phyloP scores from a whole-genome alignment of 768 basidiomycete species.

The Solioccasus polychromus region DNA sequence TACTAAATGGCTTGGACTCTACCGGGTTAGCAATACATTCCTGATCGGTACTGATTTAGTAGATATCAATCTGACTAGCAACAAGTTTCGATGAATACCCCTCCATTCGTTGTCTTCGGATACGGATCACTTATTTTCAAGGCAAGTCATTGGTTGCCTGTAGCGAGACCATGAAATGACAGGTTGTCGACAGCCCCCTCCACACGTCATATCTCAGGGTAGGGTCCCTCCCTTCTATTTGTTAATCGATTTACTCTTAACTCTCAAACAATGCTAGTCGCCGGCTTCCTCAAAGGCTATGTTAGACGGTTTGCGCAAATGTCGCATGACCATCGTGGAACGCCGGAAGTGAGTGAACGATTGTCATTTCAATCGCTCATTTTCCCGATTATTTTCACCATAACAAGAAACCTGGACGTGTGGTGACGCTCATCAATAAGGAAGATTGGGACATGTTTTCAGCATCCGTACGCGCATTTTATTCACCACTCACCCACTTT shows the following conservation, averaged over 20 bases:
- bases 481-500: background rate
- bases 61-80: background rate
- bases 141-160: slow-evolving; percentile 29
- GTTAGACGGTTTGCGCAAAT: slow-evolving; percentile 88
- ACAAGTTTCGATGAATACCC: slow-evolving; percentile 7
- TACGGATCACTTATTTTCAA: slow-evolving; percentile 95
- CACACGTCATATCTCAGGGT: slow-evolving; percentile 73
- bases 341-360: slow-evolving; percentile 56
- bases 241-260: background rate
- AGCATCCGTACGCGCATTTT: slow-evolving; percentile 48
- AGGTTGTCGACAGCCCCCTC: slow-evolving; percentile 62
- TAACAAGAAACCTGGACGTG: slow-evolving; percentile 76
- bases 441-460: slow-evolving; percentile 84
- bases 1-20: no score
- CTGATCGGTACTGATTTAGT: background rate
- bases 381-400: background rate
- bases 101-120: slow-evolving; percentile 76
- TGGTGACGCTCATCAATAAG: slow-evolving; percentile 86
- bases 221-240: background rate
- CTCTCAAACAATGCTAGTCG: slow-evolving; percentile 37
- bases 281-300: slow-evolving; percentile 88
- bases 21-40: no score
- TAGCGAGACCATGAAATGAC: background rate
- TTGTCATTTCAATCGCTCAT: background rate
- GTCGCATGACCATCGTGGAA: slow-evolving; percentile 92